Evolutionary conservation across 164 flowering plant species (phyloP).

Genomic region (Nymphaea colorata): DNA sequence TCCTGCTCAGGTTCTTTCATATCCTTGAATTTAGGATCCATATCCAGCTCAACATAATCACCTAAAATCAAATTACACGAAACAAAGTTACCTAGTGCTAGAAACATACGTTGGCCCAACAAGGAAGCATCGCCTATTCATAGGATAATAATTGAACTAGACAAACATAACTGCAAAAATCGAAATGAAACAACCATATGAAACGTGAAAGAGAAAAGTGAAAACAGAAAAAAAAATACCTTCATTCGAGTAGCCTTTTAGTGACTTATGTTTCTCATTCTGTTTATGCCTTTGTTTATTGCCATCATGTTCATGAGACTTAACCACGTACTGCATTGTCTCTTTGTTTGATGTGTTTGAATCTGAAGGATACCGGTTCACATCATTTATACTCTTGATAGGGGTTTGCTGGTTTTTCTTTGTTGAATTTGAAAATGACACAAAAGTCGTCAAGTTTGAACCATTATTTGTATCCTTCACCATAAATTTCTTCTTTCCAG

Average conservation of each 20-base stretch:
- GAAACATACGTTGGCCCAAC: too few relatives aligned
- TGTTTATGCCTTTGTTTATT: constrained; percentile 25
- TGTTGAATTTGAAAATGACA: constrained; percentile 16
- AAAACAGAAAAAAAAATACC: constrained; percentile 21
- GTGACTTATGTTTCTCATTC: constrained; percentile 30
- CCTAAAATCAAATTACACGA: constrained; percentile 19
- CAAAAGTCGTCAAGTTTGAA: constrained; percentile 13
- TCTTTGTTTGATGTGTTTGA: constrained; percentile 15
- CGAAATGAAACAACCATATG: too few relatives aligned
- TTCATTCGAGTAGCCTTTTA: constrained; percentile 27
- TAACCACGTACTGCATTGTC: constrained; percentile 18
- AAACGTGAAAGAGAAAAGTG: neutral
- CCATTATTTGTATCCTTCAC: constrained; percentile 25
- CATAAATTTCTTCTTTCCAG: constrained; percentile 37
- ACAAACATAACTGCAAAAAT: too few relatives aligned
- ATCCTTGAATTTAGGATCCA: constrained; percentile 25
- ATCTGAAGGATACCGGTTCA: constrained; percentile 22
- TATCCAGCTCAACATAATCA: constrained; percentile 15
- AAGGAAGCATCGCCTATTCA: too few relatives aligned
- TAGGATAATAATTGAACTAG: too few relatives aligned
- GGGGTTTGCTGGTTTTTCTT: constrained; percentile 32
- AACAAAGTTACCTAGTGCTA: too few relatives aligned
- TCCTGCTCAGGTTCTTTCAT: constrained; percentile 35
- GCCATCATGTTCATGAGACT: constrained; percentile 19
- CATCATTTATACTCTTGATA: constrained; percentile 34